Conservation (phyloP, 257 asterid genomes). For the Jaltomata sinuosa region DNA sequence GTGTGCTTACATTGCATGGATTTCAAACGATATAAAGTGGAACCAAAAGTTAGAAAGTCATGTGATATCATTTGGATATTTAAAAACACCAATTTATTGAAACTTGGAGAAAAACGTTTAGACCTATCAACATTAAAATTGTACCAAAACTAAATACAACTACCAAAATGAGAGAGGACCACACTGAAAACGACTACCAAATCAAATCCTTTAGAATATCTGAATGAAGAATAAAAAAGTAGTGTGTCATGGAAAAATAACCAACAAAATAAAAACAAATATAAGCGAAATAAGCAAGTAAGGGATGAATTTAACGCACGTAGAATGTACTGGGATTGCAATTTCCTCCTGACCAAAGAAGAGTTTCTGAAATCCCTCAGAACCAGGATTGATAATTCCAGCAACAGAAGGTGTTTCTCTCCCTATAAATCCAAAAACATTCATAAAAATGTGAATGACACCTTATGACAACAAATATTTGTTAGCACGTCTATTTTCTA, state of each 20-base stretch:
- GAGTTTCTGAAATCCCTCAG: constrained; percentile 97
- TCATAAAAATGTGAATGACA: constrained; percentile 1
- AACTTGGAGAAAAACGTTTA: background rate
- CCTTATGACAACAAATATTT: background rate
- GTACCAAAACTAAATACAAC: background rate
- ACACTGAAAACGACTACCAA: background rate
- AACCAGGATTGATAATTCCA: constrained; percentile 96
- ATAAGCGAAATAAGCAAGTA: background rate
- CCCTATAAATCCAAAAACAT: constrained; percentile 31
- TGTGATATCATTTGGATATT: background rate
- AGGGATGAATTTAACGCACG: constrained; percentile 33
- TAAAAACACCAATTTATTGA: background rate
- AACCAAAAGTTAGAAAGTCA: background rate
- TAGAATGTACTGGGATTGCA: constrained; percentile 93
- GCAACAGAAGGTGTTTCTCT: constrained; percentile 99
- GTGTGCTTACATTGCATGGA: background rate
- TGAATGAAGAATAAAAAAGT: background rate
- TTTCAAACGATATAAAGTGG: background rate
- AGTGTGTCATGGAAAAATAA: background rate
- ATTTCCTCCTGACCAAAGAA: constrained; percentile 98
- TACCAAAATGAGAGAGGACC: background rate
- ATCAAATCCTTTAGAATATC: background rate
- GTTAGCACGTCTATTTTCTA: background rate
- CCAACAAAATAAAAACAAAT: background rate
- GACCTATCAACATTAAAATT: background rate